Evolutionary conservation across 805 yeast genomes (phyloP).

Genomic region (Priceomyces melissophilus): DNA sequence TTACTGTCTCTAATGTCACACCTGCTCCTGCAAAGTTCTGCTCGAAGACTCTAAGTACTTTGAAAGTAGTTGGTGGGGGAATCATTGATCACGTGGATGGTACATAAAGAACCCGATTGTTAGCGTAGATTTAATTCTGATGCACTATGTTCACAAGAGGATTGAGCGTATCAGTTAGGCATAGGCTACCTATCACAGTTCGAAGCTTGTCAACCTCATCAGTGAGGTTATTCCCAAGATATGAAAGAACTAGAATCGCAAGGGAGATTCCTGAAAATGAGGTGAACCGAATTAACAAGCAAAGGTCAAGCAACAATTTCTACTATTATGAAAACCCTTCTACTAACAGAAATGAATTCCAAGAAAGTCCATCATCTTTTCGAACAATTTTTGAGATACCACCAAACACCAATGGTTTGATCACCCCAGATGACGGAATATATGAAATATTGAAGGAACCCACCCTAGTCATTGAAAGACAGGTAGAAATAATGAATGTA

Average conservation of each 20-base stretch:
- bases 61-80: too few species aligned
- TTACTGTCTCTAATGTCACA: too few species aligned
- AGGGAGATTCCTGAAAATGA: constrained; percentile 17
- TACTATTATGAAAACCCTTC: constrained; percentile 30
- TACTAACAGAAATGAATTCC: constrained; percentile 15
- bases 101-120: too few species aligned
- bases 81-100: too few species aligned
- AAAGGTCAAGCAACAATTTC: constrained; percentile 12
- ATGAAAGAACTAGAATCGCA: constrained; percentile 23
- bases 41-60: too few species aligned
- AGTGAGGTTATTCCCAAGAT: constrained; percentile 8
- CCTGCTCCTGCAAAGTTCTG: too few species aligned
- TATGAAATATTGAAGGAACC: constrained; percentile 70
- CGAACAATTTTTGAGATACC: constrained; percentile 32
- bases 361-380: constrained; percentile 25
- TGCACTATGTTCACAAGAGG: too few species aligned
- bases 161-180: too few species aligned
- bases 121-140: too few species aligned
- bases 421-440: constrained; percentile 57
- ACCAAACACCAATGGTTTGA: constrained; percentile 47
- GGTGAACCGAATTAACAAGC: constrained; percentile 1
- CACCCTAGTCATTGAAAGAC: constrained; percentile 80
- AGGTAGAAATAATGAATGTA: constrained; percentile 83
- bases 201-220: too few species aligned
- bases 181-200: too few species aligned